These are phyloP conservation scores for Cryptococcus neoformans DNA, from an alignment of 1,284 basidiomycete genomes.

Conservation along the genomic window DNA sequence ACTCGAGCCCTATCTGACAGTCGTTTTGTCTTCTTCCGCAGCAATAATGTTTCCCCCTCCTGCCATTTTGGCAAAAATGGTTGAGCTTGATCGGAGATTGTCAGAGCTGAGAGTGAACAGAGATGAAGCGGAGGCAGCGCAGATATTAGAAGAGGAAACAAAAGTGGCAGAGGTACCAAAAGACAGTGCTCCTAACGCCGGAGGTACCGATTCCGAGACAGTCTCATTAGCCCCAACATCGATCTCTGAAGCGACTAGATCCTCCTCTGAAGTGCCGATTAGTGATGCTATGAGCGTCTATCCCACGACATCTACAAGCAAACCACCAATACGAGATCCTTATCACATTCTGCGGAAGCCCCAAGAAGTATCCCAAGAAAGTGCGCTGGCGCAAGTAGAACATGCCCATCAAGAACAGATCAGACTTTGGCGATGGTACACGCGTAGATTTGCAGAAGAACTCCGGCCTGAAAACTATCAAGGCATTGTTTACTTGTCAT, in stretches of 20 bases:
- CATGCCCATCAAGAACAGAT: constrained; percentile 79
- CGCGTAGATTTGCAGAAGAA: constrained; percentile 73
- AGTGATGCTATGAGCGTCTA: constrained; percentile 19
- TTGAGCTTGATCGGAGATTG: constrained; percentile 74
- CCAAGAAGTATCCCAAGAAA: constrained; percentile 63
- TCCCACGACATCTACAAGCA: constrained; percentile 5
- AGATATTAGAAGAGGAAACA: constrained; percentile 72
- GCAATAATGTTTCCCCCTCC: constrained; percentile 87
- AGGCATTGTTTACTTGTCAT: constrained; percentile 58
- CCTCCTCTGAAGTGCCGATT: constrained; percentile 12
- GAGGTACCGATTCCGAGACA: constrained; percentile 4
- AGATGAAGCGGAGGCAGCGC: constrained; percentile 67
- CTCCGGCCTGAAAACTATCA: constrained; percentile 93
- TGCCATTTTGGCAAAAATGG: constrained; percentile 79
- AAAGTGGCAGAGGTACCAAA: constrained; percentile 23
- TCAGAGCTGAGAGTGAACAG: constrained; percentile 64
- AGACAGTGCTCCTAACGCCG: not conserved
- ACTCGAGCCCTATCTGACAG: constrained; percentile 74
- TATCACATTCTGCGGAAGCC: constrained; percentile 42
- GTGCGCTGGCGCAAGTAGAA: constrained; percentile 65
- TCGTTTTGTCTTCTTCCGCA: constrained; percentile 86
- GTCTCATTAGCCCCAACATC: constrained; percentile 3
- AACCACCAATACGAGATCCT: constrained; percentile 29
- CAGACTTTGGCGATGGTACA: constrained; percentile 88
- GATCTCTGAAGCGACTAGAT: not conserved